Base-by-base conservation (phyloP, 2,329 filamentous ascomycete species). In the Elsinoe fawcettii region DNA sequence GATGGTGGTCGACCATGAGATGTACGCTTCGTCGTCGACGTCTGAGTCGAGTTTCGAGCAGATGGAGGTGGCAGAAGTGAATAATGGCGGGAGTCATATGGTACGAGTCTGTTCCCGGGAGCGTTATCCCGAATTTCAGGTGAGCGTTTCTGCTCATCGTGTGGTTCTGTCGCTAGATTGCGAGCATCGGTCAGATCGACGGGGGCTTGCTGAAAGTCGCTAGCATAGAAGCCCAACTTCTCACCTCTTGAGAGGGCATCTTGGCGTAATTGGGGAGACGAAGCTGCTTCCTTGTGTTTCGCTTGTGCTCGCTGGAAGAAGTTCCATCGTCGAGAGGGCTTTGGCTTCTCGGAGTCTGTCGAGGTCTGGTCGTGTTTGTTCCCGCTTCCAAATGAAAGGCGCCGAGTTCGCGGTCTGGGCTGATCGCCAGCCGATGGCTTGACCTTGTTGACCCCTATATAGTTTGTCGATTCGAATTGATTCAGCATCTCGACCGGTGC, bases 251-350 rank as follows among this genome's bases (percentile, higher is more conserved):
- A 9, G 20, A 22, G 6, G 11, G 20, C 12, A 25, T 53, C 34
- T 16, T 30, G 32, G 23, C 44, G 55, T 25, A 22, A 25, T 60
- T 32, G 61, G 54, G 58, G 63, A 36, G 61, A 65, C 59, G 60
- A 61, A 46, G 67, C 66, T 41, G 65, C 30, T 39, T 60, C 56
- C 44, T 64, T 64, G 47, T 60, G 60, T 20, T 64, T 66, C 4
- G 72, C 69, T 12, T 75, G 74, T 6, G 73, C 71, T 11, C 75
- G 69, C 55, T 83, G 80, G 59, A 84, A 83, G 61, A 84, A 81
- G 62, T 81, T 83, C 80, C 80, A 83, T 67, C 75, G 76, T 60
- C 70, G 70, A 20, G 70, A 63, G 16, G 71, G 65, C 65, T 75
- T 77, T 16, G 62, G 58, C 47, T 34, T 46, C 47, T 55, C 47